Evolutionary conservation across 1,139 yeast genomes (phyloP).

Genomic region (Blastobotrys aristatus): DNA sequence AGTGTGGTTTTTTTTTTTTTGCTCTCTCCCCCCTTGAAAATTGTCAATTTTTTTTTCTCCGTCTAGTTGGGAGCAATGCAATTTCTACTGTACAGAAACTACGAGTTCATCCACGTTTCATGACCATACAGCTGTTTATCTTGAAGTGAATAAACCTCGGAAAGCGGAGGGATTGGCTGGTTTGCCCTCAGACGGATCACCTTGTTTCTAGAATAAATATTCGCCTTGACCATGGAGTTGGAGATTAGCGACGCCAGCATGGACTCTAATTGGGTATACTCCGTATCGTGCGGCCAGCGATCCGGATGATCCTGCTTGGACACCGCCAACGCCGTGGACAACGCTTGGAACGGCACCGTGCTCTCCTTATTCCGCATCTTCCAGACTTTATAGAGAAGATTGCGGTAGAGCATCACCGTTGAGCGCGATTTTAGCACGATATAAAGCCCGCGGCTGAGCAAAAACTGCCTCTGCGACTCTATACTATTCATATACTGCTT

Average conservation of each 20-base stretch:
- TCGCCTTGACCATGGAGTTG: slow-evolving; percentile 36
- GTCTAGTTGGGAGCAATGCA: too few species aligned
- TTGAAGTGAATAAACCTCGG: slow-evolving; percentile 19
- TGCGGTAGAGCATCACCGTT: slow-evolving; percentile 31
- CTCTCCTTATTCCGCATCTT: not conserved
- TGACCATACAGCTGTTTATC: slow-evolving; percentile 4
- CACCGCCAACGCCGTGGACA: slow-evolving; percentile 19
- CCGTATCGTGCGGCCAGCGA: slow-evolving; percentile 11
- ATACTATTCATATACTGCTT: slow-evolving; percentile 26
- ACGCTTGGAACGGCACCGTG: not conserved
- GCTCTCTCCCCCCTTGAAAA: not conserved
- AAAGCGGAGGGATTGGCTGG: slow-evolving; percentile 27
- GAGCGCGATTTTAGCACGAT: slow-evolving; percentile 28
- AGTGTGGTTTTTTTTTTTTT: not conserved
- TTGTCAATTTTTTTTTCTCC: not conserved
- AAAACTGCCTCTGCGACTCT: slow-evolving; percentile 25
- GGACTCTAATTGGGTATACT: slow-evolving; percentile 31
- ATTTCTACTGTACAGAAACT: not conserved
- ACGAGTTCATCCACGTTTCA: slow-evolving; percentile 15
- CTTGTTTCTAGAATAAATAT: slow-evolving; percentile 30
- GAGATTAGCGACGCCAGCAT: slow-evolving; percentile 34
- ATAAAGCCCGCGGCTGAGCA: slow-evolving; percentile 27
- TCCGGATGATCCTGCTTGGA: slow-evolving; percentile 16
- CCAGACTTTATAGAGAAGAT: slow-evolving; percentile 25
- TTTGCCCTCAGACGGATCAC: slow-evolving; percentile 25